phyloP scores from a whole-genome alignment of 78 protist genomes.

The Polysphondylium violaceum region DNA sequence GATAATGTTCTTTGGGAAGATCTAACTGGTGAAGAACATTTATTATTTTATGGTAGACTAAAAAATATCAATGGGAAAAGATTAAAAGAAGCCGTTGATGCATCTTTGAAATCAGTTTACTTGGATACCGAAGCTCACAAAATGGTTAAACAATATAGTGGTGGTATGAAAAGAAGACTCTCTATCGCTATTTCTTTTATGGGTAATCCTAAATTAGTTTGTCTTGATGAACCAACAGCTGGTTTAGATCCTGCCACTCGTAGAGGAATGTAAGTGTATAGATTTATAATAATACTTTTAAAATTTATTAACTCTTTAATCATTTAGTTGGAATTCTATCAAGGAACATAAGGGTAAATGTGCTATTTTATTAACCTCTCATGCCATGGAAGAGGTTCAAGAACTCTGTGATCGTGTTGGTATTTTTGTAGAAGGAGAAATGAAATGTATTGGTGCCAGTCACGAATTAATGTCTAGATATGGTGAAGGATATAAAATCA shows the following conservation, averaged over 20 bases:
- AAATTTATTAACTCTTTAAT: slow-evolving; percentile 57
- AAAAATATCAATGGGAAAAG: slow-evolving; percentile 63
- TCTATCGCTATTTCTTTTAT: slow-evolving; percentile 54
- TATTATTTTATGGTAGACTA: slow-evolving; percentile 46
- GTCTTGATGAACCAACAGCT: slow-evolving; percentile 77
- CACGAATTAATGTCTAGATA: slow-evolving; percentile 83
- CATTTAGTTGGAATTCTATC: slow-evolving; percentile 93
- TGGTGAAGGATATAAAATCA: slow-evolving; percentile 91
- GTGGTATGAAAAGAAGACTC: slow-evolving; percentile 89
- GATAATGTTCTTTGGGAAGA: slow-evolving; percentile 85
- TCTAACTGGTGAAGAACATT: slow-evolving; percentile 84
- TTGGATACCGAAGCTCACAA: slow-evolving; percentile 16
- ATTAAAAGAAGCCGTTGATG: slow-evolving; percentile 30
- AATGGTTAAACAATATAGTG: slow-evolving; percentile 56
- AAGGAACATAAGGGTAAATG: slow-evolving; percentile 50
- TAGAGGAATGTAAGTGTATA: slow-evolving; percentile 77
- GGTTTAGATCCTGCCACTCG: slow-evolving; percentile 74
- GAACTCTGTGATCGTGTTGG: slow-evolving; percentile 91
- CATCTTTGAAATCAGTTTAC: slow-evolving; percentile 70
- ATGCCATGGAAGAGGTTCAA: slow-evolving; percentile 97
- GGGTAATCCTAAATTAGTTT: slow-evolving; percentile 44
- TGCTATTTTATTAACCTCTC: slow-evolving; percentile 89
- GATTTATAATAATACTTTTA: slow-evolving; percentile 69
- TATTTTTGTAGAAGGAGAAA: slow-evolving; percentile 89
- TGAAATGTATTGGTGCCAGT: slow-evolving; percentile 85